A percentile compares a stretch with the other conserved stretches of the same genome.
phyloP scores from a whole-genome alignment of 2,329 filamentous ascomycete species.

The Massarina eburnea region DNA sequence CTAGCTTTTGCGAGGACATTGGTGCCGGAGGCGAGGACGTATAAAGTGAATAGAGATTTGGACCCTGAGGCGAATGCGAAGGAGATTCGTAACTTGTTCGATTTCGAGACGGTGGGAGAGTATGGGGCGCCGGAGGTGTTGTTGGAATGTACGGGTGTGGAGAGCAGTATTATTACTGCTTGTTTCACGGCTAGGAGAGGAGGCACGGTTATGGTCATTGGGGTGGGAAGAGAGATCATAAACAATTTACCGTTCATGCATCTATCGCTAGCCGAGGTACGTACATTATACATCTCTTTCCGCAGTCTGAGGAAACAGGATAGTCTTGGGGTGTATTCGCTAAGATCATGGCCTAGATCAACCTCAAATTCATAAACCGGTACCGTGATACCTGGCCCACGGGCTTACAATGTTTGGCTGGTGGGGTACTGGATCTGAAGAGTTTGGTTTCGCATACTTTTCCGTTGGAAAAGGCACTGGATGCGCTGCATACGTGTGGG shows the following conservation, averaged over 20 bases:
- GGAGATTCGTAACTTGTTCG: slow-evolving; percentile 58
- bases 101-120: slow-evolving; percentile 46
- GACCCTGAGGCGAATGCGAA: slow-evolving; percentile 54
- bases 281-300: neutral
- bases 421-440: slow-evolving; percentile 63
- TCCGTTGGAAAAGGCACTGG: slow-evolving; percentile 61
- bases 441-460: slow-evolving; percentile 65
- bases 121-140: slow-evolving; percentile 61
- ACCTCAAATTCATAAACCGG: slow-evolving; percentile 70
- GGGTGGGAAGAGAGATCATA: slow-evolving; percentile 63
- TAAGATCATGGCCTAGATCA: slow-evolving; percentile 50
- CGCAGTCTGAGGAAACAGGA: neutral
- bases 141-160: slow-evolving; percentile 67
- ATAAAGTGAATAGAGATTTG: slow-evolving; percentile 53
- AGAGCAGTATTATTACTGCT: slow-evolving; percentile 63
- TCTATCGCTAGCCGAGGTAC: slow-evolving; percentile 61
- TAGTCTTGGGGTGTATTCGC: neutral
- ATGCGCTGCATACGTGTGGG: slow-evolving; percentile 58
- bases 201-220: slow-evolving; percentile 65
- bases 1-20: slow-evolving; percentile 61
- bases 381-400: slow-evolving; percentile 71
- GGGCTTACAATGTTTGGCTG: slow-evolving; percentile 62
- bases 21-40: slow-evolving; percentile 57
- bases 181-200: slow-evolving; percentile 60
- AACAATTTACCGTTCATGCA: slow-evolving; percentile 70